These are phyloP conservation scores for Chloranthus sessilifolius DNA, from an alignment of 164 flowering plant genomes.

Conservation along the genomic window DNA sequence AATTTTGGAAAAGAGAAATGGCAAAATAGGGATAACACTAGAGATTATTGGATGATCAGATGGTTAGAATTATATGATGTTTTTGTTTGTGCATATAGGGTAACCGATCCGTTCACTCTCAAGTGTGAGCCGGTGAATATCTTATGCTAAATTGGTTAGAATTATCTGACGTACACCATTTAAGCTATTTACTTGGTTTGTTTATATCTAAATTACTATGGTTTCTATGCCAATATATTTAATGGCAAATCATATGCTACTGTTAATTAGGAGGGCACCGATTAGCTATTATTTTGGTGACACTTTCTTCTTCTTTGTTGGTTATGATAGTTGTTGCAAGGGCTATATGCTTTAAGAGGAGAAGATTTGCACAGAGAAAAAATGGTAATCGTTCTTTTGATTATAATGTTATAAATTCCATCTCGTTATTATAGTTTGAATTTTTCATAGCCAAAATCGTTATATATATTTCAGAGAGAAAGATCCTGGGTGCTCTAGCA, in stretches of 20 bases:
- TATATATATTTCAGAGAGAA: slow-evolving; percentile 45
- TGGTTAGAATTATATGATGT: no score
- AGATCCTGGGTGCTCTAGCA: slow-evolving; percentile 45
- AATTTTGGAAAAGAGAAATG: no score
- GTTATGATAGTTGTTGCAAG: slow-evolving; percentile 29
- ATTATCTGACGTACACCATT: background rate
- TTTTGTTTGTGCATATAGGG: background rate
- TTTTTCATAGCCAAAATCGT: background rate
- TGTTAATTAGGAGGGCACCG: slow-evolving; percentile 31
- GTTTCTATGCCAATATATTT: background rate
- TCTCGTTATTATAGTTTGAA: background rate
- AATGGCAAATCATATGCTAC: background rate
- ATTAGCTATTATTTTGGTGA: slow-evolving; percentile 40
- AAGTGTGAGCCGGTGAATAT: background rate
- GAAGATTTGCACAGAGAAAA: slow-evolving; percentile 27
- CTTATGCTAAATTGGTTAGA: background rate
- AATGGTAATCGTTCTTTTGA: slow-evolving; percentile 31
- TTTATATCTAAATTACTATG: background rate
- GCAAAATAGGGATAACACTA: no score
- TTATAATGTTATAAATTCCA: background rate
- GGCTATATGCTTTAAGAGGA: slow-evolving; percentile 31
- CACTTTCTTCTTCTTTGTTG: slow-evolving; percentile 34
- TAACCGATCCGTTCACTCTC: background rate
- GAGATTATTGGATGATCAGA: no score
- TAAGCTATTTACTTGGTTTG: background rate